These are phyloP conservation scores for Aspergillus candidus DNA, from an alignment of 2,329 filamentous ascomycete genomes.

Conservation along the genomic window DNA sequence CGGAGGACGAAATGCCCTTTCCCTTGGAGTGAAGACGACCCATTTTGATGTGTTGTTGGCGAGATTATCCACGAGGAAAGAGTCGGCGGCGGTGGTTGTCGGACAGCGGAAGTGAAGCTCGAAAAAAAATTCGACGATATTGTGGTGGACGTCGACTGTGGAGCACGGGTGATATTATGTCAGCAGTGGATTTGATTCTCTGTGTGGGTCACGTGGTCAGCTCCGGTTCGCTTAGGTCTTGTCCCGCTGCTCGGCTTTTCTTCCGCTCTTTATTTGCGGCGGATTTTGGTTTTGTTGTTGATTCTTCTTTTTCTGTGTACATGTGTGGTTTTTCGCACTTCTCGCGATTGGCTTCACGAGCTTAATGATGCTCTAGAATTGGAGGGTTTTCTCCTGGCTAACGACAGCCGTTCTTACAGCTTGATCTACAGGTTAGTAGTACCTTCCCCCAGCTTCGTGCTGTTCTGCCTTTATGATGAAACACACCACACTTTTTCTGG, in stretches of 20 bases:
- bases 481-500: constrained; percentile 66
- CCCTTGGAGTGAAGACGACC: constrained; percentile 97
- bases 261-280: constrained; percentile 6
- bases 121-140: constrained; percentile 3
- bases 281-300: no score
- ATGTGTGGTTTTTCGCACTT: no score
- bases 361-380: constrained; percentile 3
- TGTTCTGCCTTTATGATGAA: constrained; percentile 59
- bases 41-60: constrained; percentile 28
- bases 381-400: neutral
- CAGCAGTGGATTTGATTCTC: no score
- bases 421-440: constrained; percentile 4
- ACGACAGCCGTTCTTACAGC: neutral
- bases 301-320: no score
- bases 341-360: neutral
- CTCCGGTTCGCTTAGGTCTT: constrained; percentile 4
- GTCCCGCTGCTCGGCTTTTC: constrained; percentile 15
- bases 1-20: constrained; percentile 96
- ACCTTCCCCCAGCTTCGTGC: constrained; percentile 6
- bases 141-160: constrained; percentile 7
- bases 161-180: constrained; percentile 1
- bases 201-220: constrained; percentile 30
- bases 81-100: constrained; percentile 26
- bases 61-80: constrained; percentile 15
- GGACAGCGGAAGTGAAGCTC: constrained; percentile 7